These are phyloP conservation scores for Panaeolus cyanescens DNA, from an alignment of 768 basidiomycete species.

Conservation along the genomic window DNA sequence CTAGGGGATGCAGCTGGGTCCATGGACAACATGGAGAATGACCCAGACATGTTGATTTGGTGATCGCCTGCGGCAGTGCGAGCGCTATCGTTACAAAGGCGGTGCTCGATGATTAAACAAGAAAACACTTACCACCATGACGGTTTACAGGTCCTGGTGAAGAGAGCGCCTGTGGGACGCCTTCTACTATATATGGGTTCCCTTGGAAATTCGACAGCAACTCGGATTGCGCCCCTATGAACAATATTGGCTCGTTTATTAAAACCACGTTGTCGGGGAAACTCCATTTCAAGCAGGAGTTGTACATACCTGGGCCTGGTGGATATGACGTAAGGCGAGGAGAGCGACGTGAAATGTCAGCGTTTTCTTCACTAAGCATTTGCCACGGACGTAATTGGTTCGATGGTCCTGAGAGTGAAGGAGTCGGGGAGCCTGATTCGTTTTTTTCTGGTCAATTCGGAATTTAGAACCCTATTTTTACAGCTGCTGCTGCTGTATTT, in stretches of 20 bases:
- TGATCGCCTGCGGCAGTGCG: not conserved
- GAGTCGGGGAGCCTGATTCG: not conserved
- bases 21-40: not conserved
- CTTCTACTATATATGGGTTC: not conserved
- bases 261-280: conserved; percentile 2
- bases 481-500: not conserved
- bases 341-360: conserved; percentile 4
- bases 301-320: not conserved
- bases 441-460: not conserved
- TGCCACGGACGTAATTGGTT: conserved; percentile 3
- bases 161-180: not conserved
- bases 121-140: not conserved
- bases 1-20: not conserved
- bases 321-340: conserved; percentile 2
- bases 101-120: not conserved
- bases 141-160: not conserved
- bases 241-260: not conserved
- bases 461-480: not conserved
- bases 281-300: not conserved
- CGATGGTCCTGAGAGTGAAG: not conserved
- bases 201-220: not conserved
- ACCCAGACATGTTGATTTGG: conserved; percentile 1
- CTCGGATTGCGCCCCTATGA: not conserved
- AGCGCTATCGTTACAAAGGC: not conserved
- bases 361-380: not conserved